phyloP scores from a whole-genome alignment of 192 early-diverging fungal species.

The Coemansia sp. region DNA sequence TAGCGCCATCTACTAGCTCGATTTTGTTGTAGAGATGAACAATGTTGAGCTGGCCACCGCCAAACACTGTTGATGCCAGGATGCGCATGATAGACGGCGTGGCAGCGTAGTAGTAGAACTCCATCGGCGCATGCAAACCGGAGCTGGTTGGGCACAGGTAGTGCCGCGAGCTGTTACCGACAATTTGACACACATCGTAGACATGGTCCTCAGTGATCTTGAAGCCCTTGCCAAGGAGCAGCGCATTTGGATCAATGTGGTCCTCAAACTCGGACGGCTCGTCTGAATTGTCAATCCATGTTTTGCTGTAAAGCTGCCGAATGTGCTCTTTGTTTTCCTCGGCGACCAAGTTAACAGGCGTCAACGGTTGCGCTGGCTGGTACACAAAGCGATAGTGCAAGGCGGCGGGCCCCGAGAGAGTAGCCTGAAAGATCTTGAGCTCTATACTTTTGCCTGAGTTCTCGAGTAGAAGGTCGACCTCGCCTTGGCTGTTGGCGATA shows the following conservation, averaged over 20 bases:
- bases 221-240: background rate
- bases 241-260: background rate
- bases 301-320: background rate
- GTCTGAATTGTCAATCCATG: constrained; percentile 13
- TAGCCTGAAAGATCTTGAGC: constrained; percentile 46
- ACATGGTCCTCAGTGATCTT: constrained; percentile 73
- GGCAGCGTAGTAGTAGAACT: constrained; percentile 80
- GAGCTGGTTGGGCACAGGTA: constrained; percentile 50
- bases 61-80: constrained; percentile 80
- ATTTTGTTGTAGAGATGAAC: constrained; percentile 87
- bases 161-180: constrained; percentile 60
- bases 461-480: constrained; percentile 76
- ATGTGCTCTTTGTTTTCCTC: background rate
- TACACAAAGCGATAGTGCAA: constrained; percentile 15
- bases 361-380: background rate
- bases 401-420: constrained; percentile 34
- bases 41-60: constrained; percentile 74
- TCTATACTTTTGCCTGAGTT: constrained; percentile 64
- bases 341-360: constrained; percentile 15
- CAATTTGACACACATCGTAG: constrained; percentile 73
- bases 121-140: constrained; percentile 72
- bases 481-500: constrained; percentile 47
- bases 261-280: constrained; percentile 1
- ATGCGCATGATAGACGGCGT: constrained; percentile 77
- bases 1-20: constrained; percentile 61